phyloP scores from a whole-genome alignment of 1,284 basidiomycete species.

The Apiotrichum domesticum region DNA sequence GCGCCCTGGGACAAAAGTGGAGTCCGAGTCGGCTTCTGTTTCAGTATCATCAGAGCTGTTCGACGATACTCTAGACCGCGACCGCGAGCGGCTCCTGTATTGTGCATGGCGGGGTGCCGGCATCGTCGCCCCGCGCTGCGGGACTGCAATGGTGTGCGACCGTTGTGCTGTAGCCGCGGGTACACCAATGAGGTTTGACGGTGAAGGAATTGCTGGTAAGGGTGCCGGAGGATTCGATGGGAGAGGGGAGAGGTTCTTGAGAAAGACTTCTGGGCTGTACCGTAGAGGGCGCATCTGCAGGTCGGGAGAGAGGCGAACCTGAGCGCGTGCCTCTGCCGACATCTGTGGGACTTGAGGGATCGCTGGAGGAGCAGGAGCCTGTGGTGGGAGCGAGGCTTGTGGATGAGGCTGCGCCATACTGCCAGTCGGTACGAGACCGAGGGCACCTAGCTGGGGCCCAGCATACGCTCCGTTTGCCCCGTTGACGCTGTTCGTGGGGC shows the following conservation, averaged over 20 bases:
- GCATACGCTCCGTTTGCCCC: no score
- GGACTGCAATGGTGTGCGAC: not conserved
- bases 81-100: slow-evolving; percentile 1
- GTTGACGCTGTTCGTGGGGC: no score
- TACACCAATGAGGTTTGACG: not conserved
- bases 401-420: not conserved
- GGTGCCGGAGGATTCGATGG: not conserved
- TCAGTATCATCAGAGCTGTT: slow-evolving; percentile 25
- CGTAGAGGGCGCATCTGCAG: slow-evolving; percentile 1
- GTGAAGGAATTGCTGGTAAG: not conserved
- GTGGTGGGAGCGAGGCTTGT: not conserved
- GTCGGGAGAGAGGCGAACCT: slow-evolving; percentile 10
- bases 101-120: not conserved
- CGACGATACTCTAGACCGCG: slow-evolving; percentile 5
- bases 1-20: slow-evolving; percentile 28
- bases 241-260: slow-evolving; percentile 10
- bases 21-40: slow-evolving; percentile 34
- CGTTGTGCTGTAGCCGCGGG: not conserved
- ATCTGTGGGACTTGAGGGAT: not conserved
- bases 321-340: not conserved
- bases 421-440: not conserved
- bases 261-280: not conserved
- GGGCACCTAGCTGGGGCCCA: not conserved
- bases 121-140: slow-evolving; percentile 8
- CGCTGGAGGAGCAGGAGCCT: not conserved